A percentile compares a stretch with the other conserved stretches of the same genome.
Evolutionary conservation across 306 rosid genomes (phyloP).

Genomic region (Prinsepia uniflora): DNA sequence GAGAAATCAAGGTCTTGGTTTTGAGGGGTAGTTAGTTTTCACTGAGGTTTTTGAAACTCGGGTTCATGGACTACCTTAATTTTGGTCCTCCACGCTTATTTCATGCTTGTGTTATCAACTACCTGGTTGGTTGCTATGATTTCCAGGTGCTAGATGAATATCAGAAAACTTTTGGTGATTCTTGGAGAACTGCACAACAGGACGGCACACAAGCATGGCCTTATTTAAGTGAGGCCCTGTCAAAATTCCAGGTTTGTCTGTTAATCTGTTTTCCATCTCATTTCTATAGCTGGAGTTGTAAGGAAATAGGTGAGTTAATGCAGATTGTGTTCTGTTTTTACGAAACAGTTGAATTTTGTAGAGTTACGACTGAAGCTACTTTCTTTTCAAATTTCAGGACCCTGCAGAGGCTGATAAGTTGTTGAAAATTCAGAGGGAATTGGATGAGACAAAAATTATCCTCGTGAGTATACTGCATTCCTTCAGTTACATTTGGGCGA

Average conservation of each 20-base stretch:
- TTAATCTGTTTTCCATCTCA: not conserved
- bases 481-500: not conserved
- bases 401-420: conserved; percentile 98
- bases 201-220: conserved; percentile 79
- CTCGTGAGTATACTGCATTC: conserved; percentile 56
- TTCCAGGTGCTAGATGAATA: conserved; percentile 83
- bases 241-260: conserved; percentile 67
- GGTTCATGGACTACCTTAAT: not conserved
- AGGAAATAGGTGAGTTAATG: not conserved
- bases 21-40: not conserved
- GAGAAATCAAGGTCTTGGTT: not conserved
- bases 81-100: not conserved
- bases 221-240: conserved; percentile 72
- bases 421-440: conserved; percentile 88
- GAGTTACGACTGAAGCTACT: not conserved
- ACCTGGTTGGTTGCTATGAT: conserved; percentile 17
- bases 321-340: not conserved
- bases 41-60: not conserved
- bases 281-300: conserved; percentile 17
- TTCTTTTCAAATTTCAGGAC: conserved; percentile 46
- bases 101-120: conserved; percentile 1
- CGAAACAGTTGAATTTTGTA: not conserved
- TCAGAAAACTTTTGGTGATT: conserved; percentile 68
- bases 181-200: conserved; percentile 65
- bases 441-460: conserved; percentile 97